Base-by-base conservation (phyloP, 1,284 basidiomycete genomes). In the Marasmius sp. region DNA sequence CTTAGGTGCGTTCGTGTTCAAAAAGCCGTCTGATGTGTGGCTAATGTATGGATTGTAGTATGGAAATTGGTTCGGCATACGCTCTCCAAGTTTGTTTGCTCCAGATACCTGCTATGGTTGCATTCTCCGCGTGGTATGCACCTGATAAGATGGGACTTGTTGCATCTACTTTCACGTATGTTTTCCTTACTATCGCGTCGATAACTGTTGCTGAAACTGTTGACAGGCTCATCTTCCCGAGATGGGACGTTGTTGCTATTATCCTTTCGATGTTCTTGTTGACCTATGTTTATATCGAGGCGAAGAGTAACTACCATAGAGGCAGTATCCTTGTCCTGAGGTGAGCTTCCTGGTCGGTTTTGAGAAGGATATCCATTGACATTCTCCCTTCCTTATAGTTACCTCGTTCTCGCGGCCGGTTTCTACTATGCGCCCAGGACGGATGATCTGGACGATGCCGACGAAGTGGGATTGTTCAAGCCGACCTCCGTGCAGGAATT, bases 21-120 rank as follows among this genome's bases (percentile, higher is more conserved):
- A 36, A 33, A 43, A 37, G 11, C 4, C 20, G 27, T 39, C 22
- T 58, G 11, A 14, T n/a, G 3, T n/a, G 27, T 10, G 14, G 14
- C 48, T 54, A 12, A 10, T 37, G n/a, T 38, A 20, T 45, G 22
- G 33, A 6, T 8, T 27, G 16, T 65, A 97, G 95, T 76, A 97
- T 99, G 95, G 97, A 99, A 78, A 99, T 99, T 67, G 97, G 97
- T 14, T 98, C 96, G 0, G 97, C 97, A 1, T 99, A 99, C 74
- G 97, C 97, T 4, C 83, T 99, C 6, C 97, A 99, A 77, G 97
- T 99, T 18, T 99, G 97, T 75, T 81, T 99, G 60, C 85, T 99
- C 22, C 97, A 99, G 77, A 96, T 99, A 52, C 97, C 97, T 1
- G 95, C 95, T 2, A 98, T 99, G 96, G 95, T 99, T 12, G 95